phyloP scores from a whole-genome alignment of 352 stramenopile species.

The Aphanomyces astaci region DNA sequence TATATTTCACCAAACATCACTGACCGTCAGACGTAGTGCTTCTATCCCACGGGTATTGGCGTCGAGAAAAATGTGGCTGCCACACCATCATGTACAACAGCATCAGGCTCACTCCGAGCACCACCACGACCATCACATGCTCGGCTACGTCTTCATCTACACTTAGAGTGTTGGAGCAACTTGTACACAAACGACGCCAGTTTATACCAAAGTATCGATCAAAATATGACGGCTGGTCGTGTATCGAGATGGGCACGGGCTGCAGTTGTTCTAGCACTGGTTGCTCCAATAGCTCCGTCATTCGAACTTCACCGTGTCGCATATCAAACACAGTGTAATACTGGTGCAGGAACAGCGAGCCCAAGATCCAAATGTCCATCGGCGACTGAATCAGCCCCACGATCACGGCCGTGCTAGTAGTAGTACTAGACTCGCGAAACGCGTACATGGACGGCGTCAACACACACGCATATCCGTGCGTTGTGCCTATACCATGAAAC shows the following conservation, averaged over 20 bases:
- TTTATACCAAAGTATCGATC: conserved; percentile 13
- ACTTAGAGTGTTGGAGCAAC: background rate
- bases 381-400: conserved; percentile 15
- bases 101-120: background rate
- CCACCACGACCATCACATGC: conserved; percentile 6
- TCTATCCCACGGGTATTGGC: background rate
- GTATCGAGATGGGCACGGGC: conserved; percentile 4
- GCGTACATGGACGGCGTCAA: conserved; percentile 12
- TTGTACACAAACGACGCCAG: background rate
- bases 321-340: conserved; percentile 19
- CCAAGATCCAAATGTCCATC: conserved; percentile 19
- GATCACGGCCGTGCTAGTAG: background rate
- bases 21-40: background rate
- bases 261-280: background rate
- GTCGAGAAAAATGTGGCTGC: background rate
- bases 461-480: background rate
- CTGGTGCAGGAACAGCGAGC: conserved; percentile 13
- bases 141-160: conserved; percentile 7
- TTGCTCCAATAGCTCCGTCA: background rate
- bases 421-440: no score
- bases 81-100: conserved; percentile 3
- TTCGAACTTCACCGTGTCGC: background rate
- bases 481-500: no score
- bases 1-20: no score
- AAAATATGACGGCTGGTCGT: conserved; percentile 17